phyloP scores from a whole-genome alignment of 495 filamentous ascomycete genomes.

The Letharia columbiana region DNA sequence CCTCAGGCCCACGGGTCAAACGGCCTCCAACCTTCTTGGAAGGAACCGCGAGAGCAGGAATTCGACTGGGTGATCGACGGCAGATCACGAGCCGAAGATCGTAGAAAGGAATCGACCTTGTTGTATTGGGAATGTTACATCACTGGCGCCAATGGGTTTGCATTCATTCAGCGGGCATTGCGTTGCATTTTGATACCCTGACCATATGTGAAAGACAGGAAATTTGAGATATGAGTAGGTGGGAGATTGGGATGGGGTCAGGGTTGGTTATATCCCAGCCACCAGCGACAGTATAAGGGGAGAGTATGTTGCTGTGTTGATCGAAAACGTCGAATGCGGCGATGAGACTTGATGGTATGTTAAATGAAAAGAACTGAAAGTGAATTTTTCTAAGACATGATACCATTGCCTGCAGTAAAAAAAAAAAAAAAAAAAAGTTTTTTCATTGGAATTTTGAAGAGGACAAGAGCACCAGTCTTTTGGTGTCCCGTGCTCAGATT shows the following conservation, averaged over 20 bases:
- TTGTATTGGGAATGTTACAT: neutral
- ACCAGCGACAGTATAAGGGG: no score
- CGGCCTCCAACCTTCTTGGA: neutral
- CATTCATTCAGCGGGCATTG: neutral
- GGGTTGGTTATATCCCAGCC: neutral
- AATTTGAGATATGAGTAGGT: neutral
- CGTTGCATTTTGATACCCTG: neutral
- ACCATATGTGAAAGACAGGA: neutral
- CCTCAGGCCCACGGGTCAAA: slow-evolving; percentile 2
- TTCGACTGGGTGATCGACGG: neutral
- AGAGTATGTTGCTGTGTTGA: neutral
- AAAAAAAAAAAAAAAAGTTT: no score
- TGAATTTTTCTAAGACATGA: neutral
- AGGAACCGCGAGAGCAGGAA: neutral
- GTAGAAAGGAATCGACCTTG: slow-evolving; percentile 8
- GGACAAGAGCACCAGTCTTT: neutral
- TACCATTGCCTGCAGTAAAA: slow-evolving; percentile 1
- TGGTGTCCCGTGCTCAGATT: no score
- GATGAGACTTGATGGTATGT: no score
- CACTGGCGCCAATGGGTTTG: neutral
- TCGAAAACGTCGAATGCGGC: neutral
- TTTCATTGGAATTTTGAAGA: neutral
- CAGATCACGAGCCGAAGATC: neutral
- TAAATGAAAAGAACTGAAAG: neutral
- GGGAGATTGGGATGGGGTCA: neutral